Evolutionary conservation across 2,329 filamentous ascomycete species (phyloP).

Genomic region (Trichocomaceae sp.): DNA sequence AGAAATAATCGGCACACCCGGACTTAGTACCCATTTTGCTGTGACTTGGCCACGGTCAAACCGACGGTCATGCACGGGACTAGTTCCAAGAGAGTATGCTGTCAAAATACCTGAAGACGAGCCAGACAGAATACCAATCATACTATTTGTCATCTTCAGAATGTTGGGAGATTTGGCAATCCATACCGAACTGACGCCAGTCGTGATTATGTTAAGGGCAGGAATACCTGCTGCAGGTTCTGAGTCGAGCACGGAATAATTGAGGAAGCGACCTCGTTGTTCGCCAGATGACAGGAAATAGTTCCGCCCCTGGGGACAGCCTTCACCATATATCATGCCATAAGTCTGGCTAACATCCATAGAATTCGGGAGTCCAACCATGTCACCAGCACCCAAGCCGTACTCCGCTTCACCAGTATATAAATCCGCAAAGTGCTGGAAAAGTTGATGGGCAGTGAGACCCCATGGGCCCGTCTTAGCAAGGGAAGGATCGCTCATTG

Average conservation of each 20-base stretch:
- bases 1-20: slow-evolving; percentile 83
- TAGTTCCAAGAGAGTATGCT: slow-evolving; percentile 66
- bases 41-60: slow-evolving; percentile 71
- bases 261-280: slow-evolving; percentile 68
- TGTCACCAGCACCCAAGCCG: slow-evolving; percentile 68
- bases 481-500: slow-evolving; percentile 68
- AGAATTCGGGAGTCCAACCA: slow-evolving; percentile 70
- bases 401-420: slow-evolving; percentile 67
- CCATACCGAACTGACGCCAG: slow-evolving; percentile 76
- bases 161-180: slow-evolving; percentile 75
- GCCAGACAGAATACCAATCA: slow-evolving; percentile 75
- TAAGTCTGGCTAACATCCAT: slow-evolving; percentile 87
- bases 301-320: slow-evolving; percentile 71
- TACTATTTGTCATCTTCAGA: slow-evolving; percentile 63
- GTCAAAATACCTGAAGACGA: slow-evolving; percentile 78
- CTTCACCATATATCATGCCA: slow-evolving; percentile 78
- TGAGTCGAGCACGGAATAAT: slow-evolving; percentile 53
- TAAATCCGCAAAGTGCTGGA: slow-evolving; percentile 71
- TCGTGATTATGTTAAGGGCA: slow-evolving; percentile 60
- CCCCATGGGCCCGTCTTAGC: slow-evolving; percentile 78
- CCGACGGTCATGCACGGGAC: slow-evolving; percentile 54
- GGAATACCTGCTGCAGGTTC: slow-evolving; percentile 68
- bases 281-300: slow-evolving; percentile 72
- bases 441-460: slow-evolving; percentile 64
- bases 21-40: slow-evolving; percentile 81